A percentile compares a stretch with the other conserved stretches of the same genome.
These are phyloP conservation scores for Claviceps africana DNA, from an alignment of 2,329 filamentous ascomycete species.

Conservation along the genomic window DNA sequence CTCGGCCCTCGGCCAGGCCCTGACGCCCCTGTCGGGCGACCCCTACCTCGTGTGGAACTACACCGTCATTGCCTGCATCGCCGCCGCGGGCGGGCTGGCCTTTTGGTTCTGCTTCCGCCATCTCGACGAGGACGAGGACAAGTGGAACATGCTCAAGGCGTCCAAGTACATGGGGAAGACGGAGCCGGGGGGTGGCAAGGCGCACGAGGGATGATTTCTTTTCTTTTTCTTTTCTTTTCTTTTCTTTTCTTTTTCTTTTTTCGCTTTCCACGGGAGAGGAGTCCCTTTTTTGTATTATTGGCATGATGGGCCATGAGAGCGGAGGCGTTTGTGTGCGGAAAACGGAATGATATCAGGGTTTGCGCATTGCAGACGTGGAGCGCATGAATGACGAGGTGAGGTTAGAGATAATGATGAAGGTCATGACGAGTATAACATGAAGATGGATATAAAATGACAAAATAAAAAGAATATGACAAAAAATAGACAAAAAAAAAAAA, in stretches of 20 bases:
- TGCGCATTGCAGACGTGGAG: too few species aligned
- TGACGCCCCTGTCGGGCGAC: conserved; percentile 46
- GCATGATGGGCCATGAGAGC: too few species aligned
- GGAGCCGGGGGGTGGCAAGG: conserved; percentile 20
- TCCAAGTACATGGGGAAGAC: conserved; percentile 27
- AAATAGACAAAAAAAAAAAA: too few species aligned
- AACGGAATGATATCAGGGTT: too few species aligned
- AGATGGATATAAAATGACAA: too few species aligned
- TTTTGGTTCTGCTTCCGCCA: conserved; percentile 57
- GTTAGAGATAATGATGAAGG: too few species aligned
- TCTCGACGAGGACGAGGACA: conserved; percentile 55
- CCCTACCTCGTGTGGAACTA: conserved; percentile 64
- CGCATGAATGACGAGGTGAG: too few species aligned
- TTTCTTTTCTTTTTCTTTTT: background rate
- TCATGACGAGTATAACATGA: too few species aligned
- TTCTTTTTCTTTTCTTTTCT: background rate
- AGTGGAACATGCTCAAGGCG: conserved; percentile 46
- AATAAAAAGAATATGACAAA: too few species aligned
- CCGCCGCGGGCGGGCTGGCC: conserved; percentile 44
- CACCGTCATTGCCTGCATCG: conserved; percentile 44
- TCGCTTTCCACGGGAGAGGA: too few species aligned
- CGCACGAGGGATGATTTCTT: conserved; percentile 2
- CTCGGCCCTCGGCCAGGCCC: conserved; percentile 55
- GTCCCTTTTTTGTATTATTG: too few species aligned
- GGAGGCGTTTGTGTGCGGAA: too few species aligned